Evolutionary conservation across 371 early-diverging fungal species (phyloP), one percentile per base, ranked within the genome.

Genomic region (Lichtheimia ornata): DNA sequence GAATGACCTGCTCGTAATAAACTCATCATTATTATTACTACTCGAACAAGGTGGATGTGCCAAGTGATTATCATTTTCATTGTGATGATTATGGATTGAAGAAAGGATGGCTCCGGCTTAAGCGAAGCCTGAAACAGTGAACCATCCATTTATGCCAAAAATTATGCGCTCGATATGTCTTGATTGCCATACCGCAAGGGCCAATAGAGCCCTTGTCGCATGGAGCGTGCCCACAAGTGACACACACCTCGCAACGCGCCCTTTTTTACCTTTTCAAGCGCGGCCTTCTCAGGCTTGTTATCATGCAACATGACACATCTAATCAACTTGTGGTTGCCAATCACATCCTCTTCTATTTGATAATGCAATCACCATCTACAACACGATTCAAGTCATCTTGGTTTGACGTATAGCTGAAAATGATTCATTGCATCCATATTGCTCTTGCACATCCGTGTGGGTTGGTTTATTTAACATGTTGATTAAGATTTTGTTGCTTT

Each of bases 81-180:
- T 50, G 14, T 50, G 18, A 25, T 42, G 15, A 24, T 57, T 1
- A 40, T 35, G 11, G n/a, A 9, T 44, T 11, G 30, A 15, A 57
- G 20, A 49, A 53, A 49, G 60, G 72, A 66, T 52, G 63, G 76
- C 60, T 64, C 81, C 77, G 69, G 77, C 77, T 74, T 71, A 53
- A 74, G 76, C 77, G 77, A 77, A 74, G 81, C 77, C 77, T 63
- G 42, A 40, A 35, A 57, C 17, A 66, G 69, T 50, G 68, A 74
- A 45, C 69, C 62, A 52, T 63, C 74, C 60, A 27, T 43, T 47
- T 18, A 24, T 62, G 4, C 54, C 59, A 80, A 79, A 80, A 80
- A 80, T 80, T 80, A 80, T 80, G 81, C 81, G 77, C 76, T 73
- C 75, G 81, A 80, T 77, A 80, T 80, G 81, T 80, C 81, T 80